These are phyloP conservation scores for Lippia alba DNA, from an alignment of 305 asterid genomes.

Conservation along the genomic window DNA sequence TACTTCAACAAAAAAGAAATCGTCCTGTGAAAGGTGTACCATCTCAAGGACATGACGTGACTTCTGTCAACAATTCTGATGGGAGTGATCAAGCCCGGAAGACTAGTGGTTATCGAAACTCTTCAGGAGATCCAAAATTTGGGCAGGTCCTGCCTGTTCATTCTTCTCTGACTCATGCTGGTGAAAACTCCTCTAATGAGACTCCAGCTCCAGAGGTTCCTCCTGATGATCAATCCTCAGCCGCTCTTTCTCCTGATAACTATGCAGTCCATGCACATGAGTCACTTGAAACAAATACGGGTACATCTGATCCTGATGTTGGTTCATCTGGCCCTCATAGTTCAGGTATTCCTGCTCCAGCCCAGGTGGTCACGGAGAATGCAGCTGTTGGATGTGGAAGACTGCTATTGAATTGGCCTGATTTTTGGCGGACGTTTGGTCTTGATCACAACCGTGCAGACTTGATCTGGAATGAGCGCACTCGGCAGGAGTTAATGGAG, in stretches of 20 bases:
- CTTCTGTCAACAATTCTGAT: constrained; percentile 61
- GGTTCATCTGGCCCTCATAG: constrained; percentile 54
- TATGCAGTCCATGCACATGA: constrained; percentile 47
- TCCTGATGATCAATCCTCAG: constrained; percentile 55
- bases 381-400: constrained; percentile 96
- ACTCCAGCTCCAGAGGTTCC: constrained; percentile 47
- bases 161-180: constrained; percentile 47
- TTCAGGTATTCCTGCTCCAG: constrained; percentile 85
- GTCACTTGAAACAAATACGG: constrained; percentile 53
- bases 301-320: constrained; percentile 53
- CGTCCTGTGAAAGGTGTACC: constrained; percentile 74
- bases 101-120: constrained; percentile 50
- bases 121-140: constrained; percentile 49
- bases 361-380: constrained; percentile 89
- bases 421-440: constrained; percentile 95
- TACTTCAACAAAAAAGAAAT: constrained; percentile 86
- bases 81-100: constrained; percentile 56
- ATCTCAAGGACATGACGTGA: constrained; percentile 56
- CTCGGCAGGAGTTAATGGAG: constrained; percentile 93
- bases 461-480: constrained; percentile 98
- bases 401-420: constrained; percentile 95
- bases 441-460: constrained; percentile 99
- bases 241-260: constrained; percentile 50
- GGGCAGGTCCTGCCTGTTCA: constrained; percentile 50
- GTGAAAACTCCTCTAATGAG: constrained; percentile 54